Evolutionary conservation across 2,329 filamentous ascomycete species (phyloP).

Genomic region (Aspergillus sp.): DNA sequence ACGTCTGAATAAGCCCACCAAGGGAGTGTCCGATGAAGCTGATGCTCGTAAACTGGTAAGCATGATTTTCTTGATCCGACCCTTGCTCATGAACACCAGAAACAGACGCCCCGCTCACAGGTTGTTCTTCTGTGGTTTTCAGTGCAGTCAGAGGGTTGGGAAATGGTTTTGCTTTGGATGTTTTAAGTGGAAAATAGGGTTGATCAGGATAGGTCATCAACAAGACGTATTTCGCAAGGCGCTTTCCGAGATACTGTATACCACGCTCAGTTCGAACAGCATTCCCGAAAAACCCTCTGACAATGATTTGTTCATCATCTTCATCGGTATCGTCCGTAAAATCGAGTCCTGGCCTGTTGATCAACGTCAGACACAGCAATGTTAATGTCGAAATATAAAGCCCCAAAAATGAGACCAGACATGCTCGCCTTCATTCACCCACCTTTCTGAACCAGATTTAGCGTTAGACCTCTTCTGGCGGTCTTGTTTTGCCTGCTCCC

Average conservation of each 20-base stretch:
- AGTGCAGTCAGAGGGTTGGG: slow-evolving; percentile 42
- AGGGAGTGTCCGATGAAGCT: slow-evolving; percentile 92
- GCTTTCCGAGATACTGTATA: slow-evolving; percentile 94
- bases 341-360: background rate
- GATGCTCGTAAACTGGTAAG: slow-evolving; percentile 86
- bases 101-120: slow-evolving; percentile 30
- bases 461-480: slow-evolving; percentile 28
- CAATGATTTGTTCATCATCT: slow-evolving; percentile 68
- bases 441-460: background rate
- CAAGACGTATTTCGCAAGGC: slow-evolving; percentile 84
- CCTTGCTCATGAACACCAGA: slow-evolving; percentile 32
- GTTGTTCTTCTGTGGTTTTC: slow-evolving; percentile 20
- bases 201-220: slow-evolving; percentile 91
- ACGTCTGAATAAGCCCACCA: slow-evolving; percentile 83
- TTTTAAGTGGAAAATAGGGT: slow-evolving; percentile 67
- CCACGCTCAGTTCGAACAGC: slow-evolving; percentile 86
- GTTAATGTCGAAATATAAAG: background rate
- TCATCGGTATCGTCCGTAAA: slow-evolving; percentile 31
- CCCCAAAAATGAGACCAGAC: background rate
- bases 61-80: slow-evolving; percentile 42
- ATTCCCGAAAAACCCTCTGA: slow-evolving; percentile 84
- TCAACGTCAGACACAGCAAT: slow-evolving; percentile 2
- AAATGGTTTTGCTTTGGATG: slow-evolving; percentile 44
- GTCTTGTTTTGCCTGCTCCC: slow-evolving; percentile 49
- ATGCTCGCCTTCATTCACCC: background rate